phyloP scores from a whole-genome alignment of 495 filamentous ascomycete species.

The Penicillium flavigenum region DNA sequence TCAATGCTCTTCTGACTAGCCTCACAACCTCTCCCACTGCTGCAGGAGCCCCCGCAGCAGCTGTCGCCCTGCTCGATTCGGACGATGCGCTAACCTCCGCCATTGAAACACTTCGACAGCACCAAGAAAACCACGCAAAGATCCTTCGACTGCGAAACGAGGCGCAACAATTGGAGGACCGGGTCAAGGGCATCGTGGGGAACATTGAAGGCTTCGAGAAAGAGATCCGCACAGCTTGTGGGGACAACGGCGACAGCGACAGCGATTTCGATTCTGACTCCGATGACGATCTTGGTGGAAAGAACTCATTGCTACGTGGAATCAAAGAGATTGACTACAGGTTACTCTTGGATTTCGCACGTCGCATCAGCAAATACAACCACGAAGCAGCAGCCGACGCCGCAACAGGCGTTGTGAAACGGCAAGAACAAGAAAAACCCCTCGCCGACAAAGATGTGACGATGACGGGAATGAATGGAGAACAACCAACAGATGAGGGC shows the following conservation, averaged over 20 bases:
- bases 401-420: conserved; percentile 27
- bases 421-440: conserved; percentile 16
- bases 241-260: conserved; percentile 32
- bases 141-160: conserved; percentile 41
- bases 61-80: conserved; percentile 40
- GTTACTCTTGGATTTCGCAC: conserved; percentile 46
- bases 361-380: conserved; percentile 51
- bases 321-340: conserved; percentile 47
- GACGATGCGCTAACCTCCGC: conserved; percentile 43
- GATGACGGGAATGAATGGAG: conserved; percentile 34
- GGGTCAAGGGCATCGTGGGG: conserved; percentile 43
- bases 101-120: conserved; percentile 41
- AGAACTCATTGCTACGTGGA: conserved; percentile 3
- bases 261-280: conserved; percentile 30
- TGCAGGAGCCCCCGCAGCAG: conserved; percentile 42
- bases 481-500: conserved; percentile 19
- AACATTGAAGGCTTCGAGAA: conserved; percentile 43
- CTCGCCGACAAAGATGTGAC: conserved; percentile 28
- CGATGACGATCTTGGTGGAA: conserved; percentile 20
- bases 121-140: conserved; percentile 45
- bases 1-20: conserved; percentile 43
- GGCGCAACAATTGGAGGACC: conserved; percentile 39
- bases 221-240: conserved; percentile 36
- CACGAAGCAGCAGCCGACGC: conserved; percentile 48
- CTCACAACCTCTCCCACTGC: conserved; percentile 47